These are phyloP conservation scores for Metschnikowia vanudenii DNA, from an alignment of 805 yeast genomes.

Conservation along the genomic window DNA sequence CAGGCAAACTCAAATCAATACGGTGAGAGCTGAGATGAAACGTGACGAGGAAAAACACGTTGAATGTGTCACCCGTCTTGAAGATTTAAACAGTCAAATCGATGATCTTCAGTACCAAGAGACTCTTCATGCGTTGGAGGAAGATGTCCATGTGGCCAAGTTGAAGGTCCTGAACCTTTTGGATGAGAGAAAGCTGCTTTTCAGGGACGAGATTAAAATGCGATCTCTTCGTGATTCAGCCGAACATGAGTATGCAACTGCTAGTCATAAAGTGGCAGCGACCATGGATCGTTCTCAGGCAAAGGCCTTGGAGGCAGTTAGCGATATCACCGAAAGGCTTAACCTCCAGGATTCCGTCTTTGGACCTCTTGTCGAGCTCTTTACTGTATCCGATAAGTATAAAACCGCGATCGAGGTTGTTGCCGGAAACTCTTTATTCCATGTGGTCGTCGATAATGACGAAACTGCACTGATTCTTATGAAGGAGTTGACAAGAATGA, in stretches of 20 bases:
- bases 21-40: slow-evolving; percentile 9
- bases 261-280: slow-evolving; percentile 61
- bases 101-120: slow-evolving; percentile 3
- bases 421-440: slow-evolving; percentile 83
- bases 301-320: slow-evolving; percentile 68
- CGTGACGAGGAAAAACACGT: slow-evolving; percentile 27
- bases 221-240: slow-evolving; percentile 56
- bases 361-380: slow-evolving; percentile 85
- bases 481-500: slow-evolving; percentile 68
- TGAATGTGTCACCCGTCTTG: slow-evolving; percentile 13
- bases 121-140: slow-evolving; percentile 20
- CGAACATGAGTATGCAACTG: slow-evolving; percentile 51
- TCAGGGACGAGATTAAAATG: slow-evolving; percentile 76
- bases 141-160: slow-evolving; percentile 42
- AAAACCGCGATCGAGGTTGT: slow-evolving; percentile 84
- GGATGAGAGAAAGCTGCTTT: slow-evolving; percentile 67
- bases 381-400: slow-evolving; percentile 77
- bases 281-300: slow-evolving; percentile 74
- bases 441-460: slow-evolving; percentile 86
- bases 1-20: slow-evolving; percentile 3
- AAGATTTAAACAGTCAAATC: slow-evolving; percentile 1
- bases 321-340: slow-evolving; percentile 56
- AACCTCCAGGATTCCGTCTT: slow-evolving; percentile 58
- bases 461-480: slow-evolving; percentile 76
- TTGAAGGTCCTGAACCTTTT: slow-evolving; percentile 42